Conservation (phyloP, 805 yeast genomes). For the Cyberlindnera xishuangbannaensis region DNA sequence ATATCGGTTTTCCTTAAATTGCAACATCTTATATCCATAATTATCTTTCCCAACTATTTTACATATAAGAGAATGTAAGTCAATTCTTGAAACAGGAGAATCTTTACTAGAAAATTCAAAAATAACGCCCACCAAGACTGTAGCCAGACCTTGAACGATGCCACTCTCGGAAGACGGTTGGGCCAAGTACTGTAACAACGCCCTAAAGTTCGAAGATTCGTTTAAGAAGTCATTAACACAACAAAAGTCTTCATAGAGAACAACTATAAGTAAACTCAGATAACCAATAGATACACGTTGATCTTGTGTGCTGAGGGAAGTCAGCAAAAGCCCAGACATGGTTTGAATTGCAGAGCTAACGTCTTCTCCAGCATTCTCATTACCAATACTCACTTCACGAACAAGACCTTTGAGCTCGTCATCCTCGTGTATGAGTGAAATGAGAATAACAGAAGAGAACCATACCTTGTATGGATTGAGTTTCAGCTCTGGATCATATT, state of each 20-base stretch:
- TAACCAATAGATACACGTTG: constrained; percentile 76
- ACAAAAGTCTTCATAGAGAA: constrained; percentile 72
- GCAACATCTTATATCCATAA: constrained; percentile 65
- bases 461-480: constrained; percentile 84
- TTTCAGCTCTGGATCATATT: constrained; percentile 64
- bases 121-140: constrained; percentile 64
- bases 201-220: constrained; percentile 59
- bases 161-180: constrained; percentile 45
- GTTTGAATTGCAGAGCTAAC: constrained; percentile 68
- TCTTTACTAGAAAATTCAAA: constrained; percentile 73
- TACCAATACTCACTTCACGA: constrained; percentile 49
- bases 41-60: constrained; percentile 78
- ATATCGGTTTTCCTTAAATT: constrained; percentile 54
- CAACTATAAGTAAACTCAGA: constrained; percentile 61
- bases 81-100: constrained; percentile 51
- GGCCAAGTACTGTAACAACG: constrained; percentile 61
- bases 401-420: constrained; percentile 45
- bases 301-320: constrained; percentile 57
- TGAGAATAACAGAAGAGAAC: constrained; percentile 69
- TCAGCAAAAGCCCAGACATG: constrained; percentile 63
- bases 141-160: constrained; percentile 66
- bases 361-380: constrained; percentile 60
- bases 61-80: constrained; percentile 54
- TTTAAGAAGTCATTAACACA: constrained; percentile 73
- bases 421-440: constrained; percentile 53